Evolutionary conservation across 164 flowering plant species (phyloP).

Genomic region (Kingdonia uniflora): DNA sequence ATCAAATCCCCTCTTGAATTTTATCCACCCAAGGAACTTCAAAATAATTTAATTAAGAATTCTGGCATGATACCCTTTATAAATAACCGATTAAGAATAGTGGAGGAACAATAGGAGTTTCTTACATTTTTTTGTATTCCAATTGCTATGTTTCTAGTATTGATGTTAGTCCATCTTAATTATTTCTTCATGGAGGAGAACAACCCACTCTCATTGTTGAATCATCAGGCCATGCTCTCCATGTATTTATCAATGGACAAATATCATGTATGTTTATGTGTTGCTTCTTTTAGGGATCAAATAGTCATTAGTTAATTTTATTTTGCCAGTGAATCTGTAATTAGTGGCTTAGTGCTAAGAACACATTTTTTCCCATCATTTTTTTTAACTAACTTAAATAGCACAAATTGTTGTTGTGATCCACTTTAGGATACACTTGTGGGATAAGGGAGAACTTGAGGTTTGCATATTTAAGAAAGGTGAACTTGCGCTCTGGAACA

Average conservation of each 20-base stretch:
- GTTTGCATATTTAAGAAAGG: constrained; percentile 50
- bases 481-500: no score
- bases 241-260: constrained; percentile 73
- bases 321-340: background rate
- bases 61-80: no score
- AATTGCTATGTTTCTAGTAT: constrained; percentile 34
- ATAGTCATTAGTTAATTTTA: background rate
- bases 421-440: background rate
- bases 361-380: no score
- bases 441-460: constrained; percentile 48
- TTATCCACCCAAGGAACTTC: no score
- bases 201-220: no score
- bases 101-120: background rate
- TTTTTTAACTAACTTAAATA: background rate
- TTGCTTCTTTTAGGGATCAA: background rate
- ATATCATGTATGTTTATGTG: constrained; percentile 38
- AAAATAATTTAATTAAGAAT: no score
- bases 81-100: no score
- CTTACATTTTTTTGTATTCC: background rate
- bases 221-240: constrained; percentile 80
- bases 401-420: no score
- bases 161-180: no score
- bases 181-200: no score
- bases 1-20: no score
- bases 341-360: no score